Evolutionary conservation across 1,284 basidiomycete species (phyloP).

Genomic region (Melampsora larici-populina): DNA sequence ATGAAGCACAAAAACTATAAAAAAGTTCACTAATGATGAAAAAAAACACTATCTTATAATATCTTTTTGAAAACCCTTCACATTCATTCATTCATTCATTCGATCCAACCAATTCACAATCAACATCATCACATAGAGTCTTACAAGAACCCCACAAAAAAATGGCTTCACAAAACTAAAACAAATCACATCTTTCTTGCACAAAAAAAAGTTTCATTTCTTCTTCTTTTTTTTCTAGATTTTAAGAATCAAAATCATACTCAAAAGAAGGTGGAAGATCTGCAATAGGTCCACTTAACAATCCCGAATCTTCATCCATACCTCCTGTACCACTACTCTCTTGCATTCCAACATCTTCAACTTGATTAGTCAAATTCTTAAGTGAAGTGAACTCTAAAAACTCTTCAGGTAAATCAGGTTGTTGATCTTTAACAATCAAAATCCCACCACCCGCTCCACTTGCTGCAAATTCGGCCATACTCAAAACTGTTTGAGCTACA

Average conservation of each 20-base stretch:
- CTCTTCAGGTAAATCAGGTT: slow-evolving; percentile 30
- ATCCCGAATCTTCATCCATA: slow-evolving; percentile 20
- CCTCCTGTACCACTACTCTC: background rate
- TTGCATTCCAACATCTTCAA: background rate
- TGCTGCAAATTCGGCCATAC: slow-evolving; percentile 35
- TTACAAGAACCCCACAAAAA: no score
- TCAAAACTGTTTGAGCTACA: slow-evolving; percentile 27
- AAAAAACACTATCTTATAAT: no score
- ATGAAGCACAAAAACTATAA: no score
- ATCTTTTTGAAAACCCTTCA: no score
- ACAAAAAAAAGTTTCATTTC: background rate
- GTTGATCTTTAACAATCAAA: slow-evolving; percentile 38
- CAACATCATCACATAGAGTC: no score
- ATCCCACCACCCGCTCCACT: slow-evolving; percentile 43
- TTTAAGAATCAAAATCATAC: slow-evolving; percentile 38
- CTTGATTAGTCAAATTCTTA: background rate
- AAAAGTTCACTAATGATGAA: no score
- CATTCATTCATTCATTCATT: no score
- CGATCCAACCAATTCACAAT: no score
- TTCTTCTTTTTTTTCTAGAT: background rate
- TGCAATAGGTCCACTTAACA: slow-evolving; percentile 37
- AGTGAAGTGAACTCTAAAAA: slow-evolving; percentile 40
- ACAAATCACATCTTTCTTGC: no score
- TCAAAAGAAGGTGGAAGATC: slow-evolving; percentile 40
- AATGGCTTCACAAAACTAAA: no score